phyloP scores from a whole-genome alignment of 345 rosid species.

The Draba incana region DNA sequence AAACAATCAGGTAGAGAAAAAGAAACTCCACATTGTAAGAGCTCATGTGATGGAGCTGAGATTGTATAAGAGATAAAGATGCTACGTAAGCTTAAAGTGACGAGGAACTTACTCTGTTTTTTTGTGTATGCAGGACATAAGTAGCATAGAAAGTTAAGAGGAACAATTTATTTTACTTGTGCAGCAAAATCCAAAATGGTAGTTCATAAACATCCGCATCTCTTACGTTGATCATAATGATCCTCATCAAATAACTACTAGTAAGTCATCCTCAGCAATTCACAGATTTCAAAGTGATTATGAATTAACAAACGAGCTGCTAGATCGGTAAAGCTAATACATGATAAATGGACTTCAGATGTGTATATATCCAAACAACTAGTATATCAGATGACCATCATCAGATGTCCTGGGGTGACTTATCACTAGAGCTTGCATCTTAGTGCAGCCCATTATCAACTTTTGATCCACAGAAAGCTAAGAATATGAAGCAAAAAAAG shows the following conservation, averaged over 20 bases:
- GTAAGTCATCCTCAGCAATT: conserved; percentile 1
- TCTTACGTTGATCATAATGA: background rate
- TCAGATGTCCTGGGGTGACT: background rate
- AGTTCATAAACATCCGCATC: conserved; percentile 5
- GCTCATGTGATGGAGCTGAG: conserved; percentile 23
- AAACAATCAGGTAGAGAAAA: conserved; percentile 12
- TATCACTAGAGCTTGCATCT: conserved; percentile 2
- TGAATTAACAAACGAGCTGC: background rate
- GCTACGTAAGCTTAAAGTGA: conserved; percentile 10
- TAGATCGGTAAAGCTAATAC: background rate
- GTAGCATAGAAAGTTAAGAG: conserved; percentile 42
- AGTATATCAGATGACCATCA: conserved; percentile 1
- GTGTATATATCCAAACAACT: background rate
- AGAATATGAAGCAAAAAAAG: conserved; percentile 39
- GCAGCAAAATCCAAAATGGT: conserved; percentile 3
- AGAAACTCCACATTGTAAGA: background rate
- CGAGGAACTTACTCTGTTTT: conserved; percentile 48
- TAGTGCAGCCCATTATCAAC: background rate
- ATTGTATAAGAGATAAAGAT: conserved; percentile 10
- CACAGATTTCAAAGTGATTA: background rate
- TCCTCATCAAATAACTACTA: background rate
- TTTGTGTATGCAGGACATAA: conserved; percentile 7
- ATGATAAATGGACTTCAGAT: background rate
- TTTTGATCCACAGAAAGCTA: conserved; percentile 2
- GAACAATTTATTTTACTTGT: conserved; percentile 24